Conservation (phyloP, 1,139 yeast genomes). For the Nematodospora anomalae region DNA sequence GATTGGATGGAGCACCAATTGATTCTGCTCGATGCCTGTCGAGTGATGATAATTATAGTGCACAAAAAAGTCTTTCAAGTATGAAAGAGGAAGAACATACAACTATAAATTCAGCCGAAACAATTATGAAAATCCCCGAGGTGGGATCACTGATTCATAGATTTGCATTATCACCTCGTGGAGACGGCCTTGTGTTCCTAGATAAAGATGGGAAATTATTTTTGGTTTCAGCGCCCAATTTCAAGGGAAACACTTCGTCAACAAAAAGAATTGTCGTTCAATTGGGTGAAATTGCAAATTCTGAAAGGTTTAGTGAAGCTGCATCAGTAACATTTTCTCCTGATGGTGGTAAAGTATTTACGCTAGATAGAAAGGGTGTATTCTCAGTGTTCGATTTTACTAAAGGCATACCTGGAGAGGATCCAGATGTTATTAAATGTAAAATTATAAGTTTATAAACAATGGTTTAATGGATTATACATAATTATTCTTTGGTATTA, state of each 20-base stretch:
- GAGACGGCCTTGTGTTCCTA: constrained; percentile 79
- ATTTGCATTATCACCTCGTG: constrained; percentile 77
- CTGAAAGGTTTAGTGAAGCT: constrained; percentile 65
- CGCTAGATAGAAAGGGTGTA: constrained; percentile 78
- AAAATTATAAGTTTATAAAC: constrained; percentile 44
- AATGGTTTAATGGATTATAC: neutral
- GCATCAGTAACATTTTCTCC: constrained; percentile 75
- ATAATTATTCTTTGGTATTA: neutral
- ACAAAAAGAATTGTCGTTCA: constrained; percentile 58
- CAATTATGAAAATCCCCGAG: constrained; percentile 59
- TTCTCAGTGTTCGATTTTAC: constrained; percentile 83
- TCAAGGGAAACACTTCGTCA: constrained; percentile 31
- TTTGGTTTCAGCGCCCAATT: constrained; percentile 64
- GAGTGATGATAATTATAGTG: constrained; percentile 19
- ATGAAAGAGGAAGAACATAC: constrained; percentile 21
- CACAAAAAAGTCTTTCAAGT: constrained; percentile 22
- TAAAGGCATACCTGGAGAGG: constrained; percentile 74
- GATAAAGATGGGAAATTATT: constrained; percentile 77
- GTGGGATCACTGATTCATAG: constrained; percentile 79
- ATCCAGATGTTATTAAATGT: constrained; percentile 77
- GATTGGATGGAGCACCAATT: constrained; percentile 37
- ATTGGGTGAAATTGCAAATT: constrained; percentile 76
- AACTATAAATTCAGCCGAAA: constrained; percentile 33
- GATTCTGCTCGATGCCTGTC: constrained; percentile 21
- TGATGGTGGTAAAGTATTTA: constrained; percentile 77